Evolutionary conservation across 352 stramenopile genomes (phyloP), one percentile per base, ranked within the genome.

Genomic region (Phytophthora brassicae): DNA sequence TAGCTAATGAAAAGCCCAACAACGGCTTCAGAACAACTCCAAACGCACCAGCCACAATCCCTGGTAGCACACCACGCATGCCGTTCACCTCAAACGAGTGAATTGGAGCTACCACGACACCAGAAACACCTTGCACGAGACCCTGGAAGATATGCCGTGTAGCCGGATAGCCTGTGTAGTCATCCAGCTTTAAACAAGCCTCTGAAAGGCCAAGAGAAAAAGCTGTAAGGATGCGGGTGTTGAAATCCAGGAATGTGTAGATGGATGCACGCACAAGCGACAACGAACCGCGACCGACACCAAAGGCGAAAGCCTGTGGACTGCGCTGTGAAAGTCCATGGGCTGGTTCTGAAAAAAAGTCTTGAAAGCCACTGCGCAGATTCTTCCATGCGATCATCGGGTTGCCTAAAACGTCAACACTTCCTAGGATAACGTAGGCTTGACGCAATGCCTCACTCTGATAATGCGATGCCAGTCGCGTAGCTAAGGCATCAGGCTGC

Each of bases 351-450:
- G 80, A 85, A 31, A 96, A 81, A 41, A 96, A 96, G 26, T 94
- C 79, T 33, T 88, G 78, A 52, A 96, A 89, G 2, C 87, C 87
- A 33, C 72, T 79, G 47, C 80, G 81, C 33, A 96, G 33, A 43
- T 96, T 96, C 35, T 88, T 84, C 87, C 87, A 96, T 38, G 85
- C 87, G 52, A 94, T 86, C 77, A 96, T 91, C 11, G 88, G 88
- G 56, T 96, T 96, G 39, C 88, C 88, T 5, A 96, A 70, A 14
- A 96, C 86, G 41, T 96, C 88, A 23, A 96, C 88, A 67, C 84
- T 94, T 28, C 88, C 88, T 0, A 96, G 62, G 36, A 96, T 92
- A 28, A 96, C 84, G 42, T 96, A 96, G 4, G 88, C 88, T 53
- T 96, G 88, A 8, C 88, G 81, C 26, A 95, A 64, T n/a, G 84